Percentiles rank a stretch among this genome's conserved stretches.
Conservation (phyloP, 257 asterid genomes). For the Thymus mandschuricus region DNA sequence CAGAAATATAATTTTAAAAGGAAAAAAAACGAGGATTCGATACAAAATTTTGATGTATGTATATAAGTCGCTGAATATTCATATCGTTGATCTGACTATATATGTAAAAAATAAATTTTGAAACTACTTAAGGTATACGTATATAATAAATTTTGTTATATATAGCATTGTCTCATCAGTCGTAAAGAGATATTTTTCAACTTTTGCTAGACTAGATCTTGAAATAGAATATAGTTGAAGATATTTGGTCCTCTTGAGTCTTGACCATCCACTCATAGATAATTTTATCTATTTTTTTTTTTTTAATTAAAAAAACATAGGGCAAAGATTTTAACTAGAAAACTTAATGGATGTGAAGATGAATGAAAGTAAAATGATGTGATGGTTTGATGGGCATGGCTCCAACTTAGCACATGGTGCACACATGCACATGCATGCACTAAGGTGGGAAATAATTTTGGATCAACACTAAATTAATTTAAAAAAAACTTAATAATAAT, state of each 20-base stretch:
- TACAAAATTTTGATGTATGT: too few relatives aligned
- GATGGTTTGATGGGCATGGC: conserved; percentile 42
- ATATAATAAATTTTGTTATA: too few relatives aligned
- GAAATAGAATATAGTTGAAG: background rate
- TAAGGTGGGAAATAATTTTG: background rate
- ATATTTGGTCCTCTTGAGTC: background rate
- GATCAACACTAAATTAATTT: conserved; percentile 7
- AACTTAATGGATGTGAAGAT: background rate
- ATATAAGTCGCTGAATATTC: too few relatives aligned
- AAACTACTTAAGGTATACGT: too few relatives aligned
- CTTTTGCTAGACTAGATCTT: too few relatives aligned
- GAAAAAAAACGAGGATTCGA: too few relatives aligned
- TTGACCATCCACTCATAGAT: background rate
- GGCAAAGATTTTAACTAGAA: background rate
- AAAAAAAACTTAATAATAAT: too few relatives aligned
- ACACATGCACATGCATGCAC: conserved; percentile 43
- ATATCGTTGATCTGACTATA: too few relatives aligned
- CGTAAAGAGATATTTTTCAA: too few relatives aligned
- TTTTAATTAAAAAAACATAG: background rate
- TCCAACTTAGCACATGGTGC: conserved; percentile 54
- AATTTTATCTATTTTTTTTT: background rate
- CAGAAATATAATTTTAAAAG: too few relatives aligned
- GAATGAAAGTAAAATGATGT: conserved; percentile 38
- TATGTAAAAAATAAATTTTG: too few relatives aligned
- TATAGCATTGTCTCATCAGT: too few relatives aligned